A percentile compares a stretch with the other conserved stretches of the same genome.
Evolutionary conservation across 2,329 filamentous ascomycete species (phyloP).

Genomic region (Colletotrichum musicola): DNA sequence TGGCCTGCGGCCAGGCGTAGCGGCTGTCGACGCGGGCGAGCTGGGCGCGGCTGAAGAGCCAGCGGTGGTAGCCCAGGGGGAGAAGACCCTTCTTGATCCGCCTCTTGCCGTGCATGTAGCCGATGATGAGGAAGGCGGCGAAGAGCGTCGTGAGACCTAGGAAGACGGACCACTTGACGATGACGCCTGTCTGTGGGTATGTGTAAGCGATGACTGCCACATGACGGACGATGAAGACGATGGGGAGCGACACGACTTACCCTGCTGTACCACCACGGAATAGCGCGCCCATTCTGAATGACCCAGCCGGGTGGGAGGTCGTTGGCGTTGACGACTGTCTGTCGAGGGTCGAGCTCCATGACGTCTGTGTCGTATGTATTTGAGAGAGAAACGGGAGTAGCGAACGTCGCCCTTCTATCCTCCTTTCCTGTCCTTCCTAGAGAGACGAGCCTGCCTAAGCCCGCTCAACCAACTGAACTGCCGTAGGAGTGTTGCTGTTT

Average conservation of each 20-base stretch:
- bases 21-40: slow-evolving; percentile 62
- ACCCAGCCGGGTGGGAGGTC: slow-evolving; percentile 45
- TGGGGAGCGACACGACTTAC: slow-evolving; percentile 26
- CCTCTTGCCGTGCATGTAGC: slow-evolving; percentile 77
- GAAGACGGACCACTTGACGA: slow-evolving; percentile 80
- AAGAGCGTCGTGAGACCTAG: slow-evolving; percentile 70
- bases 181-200: slow-evolving; percentile 66
- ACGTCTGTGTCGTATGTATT: slow-evolving; percentile 13
- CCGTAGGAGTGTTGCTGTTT: not conserved
- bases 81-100: slow-evolving; percentile 74
- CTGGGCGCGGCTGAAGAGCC: slow-evolving; percentile 62
- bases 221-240: not conserved
- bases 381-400: not conserved
- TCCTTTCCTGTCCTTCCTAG: slow-evolving; percentile 10
- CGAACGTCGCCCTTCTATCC: slow-evolving; percentile 15
- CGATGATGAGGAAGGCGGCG: slow-evolving; percentile 73
- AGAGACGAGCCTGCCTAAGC: not conserved
- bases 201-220: slow-evolving; percentile 25
- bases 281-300: slow-evolving; percentile 42
- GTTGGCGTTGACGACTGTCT: slow-evolving; percentile 30
- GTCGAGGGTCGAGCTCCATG: slow-evolving; percentile 28
- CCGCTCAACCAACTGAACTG: not conserved
- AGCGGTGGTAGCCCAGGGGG: slow-evolving; percentile 79
- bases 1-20: slow-evolving; percentile 56
- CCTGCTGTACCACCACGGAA: slow-evolving; percentile 46